Conservation (phyloP, 2,329 filamentous ascomycete genomes). For the Acrodontium crateriforme region DNA sequence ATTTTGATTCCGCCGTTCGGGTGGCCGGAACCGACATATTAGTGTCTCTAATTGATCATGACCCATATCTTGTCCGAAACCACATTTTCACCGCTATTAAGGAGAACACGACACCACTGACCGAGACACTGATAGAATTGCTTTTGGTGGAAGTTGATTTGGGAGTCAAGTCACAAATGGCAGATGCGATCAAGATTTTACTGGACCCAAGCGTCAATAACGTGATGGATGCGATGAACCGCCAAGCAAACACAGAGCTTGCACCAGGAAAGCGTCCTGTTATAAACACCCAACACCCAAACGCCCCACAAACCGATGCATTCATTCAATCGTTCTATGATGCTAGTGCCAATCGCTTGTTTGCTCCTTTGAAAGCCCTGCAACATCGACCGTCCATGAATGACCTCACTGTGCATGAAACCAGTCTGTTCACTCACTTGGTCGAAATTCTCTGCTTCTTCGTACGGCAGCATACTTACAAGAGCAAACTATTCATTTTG, state of each 20-base stretch:
- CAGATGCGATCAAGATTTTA: slow-evolving; percentile 86
- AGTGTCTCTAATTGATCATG: slow-evolving; percentile 88
- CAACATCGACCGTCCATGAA: slow-evolving; percentile 40
- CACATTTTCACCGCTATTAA: slow-evolving; percentile 87
- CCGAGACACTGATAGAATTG: slow-evolving; percentile 84
- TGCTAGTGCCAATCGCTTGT: slow-evolving; percentile 68
- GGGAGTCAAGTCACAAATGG: slow-evolving; percentile 88
- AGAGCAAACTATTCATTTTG: slow-evolving; percentile 79
- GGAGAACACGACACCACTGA: slow-evolving; percentile 73
- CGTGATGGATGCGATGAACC: slow-evolving; percentile 45
- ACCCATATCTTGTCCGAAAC: slow-evolving; percentile 82
- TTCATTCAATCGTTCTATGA: slow-evolving; percentile 88
- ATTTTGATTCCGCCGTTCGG: slow-evolving; percentile 68
- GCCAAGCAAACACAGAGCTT: slow-evolving; percentile 51
- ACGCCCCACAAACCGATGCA: slow-evolving; percentile 57
- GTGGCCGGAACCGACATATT: slow-evolving; percentile 90
- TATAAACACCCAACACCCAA: slow-evolving; percentile 5
- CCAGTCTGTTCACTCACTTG: slow-evolving; percentile 79
- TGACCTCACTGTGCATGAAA: slow-evolving; percentile 65
- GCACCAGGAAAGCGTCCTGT: slow-evolving; percentile 43
- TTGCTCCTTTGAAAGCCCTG: slow-evolving; percentile 72
- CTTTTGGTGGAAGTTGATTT: slow-evolving; percentile 83
- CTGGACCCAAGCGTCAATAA: slow-evolving; percentile 56
- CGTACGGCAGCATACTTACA: slow-evolving; percentile 72
- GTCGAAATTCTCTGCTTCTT: slow-evolving; percentile 93